Percentiles rank a stretch among this genome's conserved stretches.
phyloP scores from a whole-genome alignment of 805 yeast species.

The Saccharomycopsis oosterbeekiorum region DNA sequence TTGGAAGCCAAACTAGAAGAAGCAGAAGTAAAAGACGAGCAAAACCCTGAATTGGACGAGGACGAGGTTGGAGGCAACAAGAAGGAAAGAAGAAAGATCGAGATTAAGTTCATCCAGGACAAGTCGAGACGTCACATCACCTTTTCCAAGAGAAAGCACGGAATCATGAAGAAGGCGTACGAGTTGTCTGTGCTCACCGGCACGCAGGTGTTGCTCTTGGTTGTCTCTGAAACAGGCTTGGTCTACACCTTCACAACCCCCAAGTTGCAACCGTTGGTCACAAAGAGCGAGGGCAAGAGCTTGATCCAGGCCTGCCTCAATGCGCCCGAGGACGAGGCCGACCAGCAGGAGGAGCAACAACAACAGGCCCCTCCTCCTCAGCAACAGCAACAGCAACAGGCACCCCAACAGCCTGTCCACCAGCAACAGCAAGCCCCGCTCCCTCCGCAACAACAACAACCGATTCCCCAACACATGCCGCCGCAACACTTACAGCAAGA shows the following conservation, averaged over 20 bases:
- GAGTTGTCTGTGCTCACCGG: slow-evolving; percentile 95
- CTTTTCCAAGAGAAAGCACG: slow-evolving; percentile 95
- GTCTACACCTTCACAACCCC: slow-evolving; percentile 99
- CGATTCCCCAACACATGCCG: slow-evolving; percentile 26
- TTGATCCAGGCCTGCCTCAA: slow-evolving; percentile 93
- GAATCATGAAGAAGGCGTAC: slow-evolving; percentile 99
- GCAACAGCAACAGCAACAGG: slow-evolving; percentile 20
- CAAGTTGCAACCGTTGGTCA: slow-evolving; percentile 93
- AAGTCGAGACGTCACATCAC: slow-evolving; percentile 97
- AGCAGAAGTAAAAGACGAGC: slow-evolving; percentile 9
- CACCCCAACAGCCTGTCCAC: slow-evolving; percentile 27
- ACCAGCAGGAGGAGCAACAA: slow-evolving; percentile 48
- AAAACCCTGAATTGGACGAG: slow-evolving; percentile 24
- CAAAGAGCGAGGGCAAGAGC: slow-evolving; percentile 95
- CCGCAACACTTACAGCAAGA: slow-evolving; percentile 25
- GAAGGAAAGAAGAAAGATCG: slow-evolving; percentile 74
- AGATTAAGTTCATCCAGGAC: slow-evolving; percentile 94
- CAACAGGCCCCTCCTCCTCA: slow-evolving; percentile 25
- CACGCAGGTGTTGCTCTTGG: slow-evolving; percentile 88
- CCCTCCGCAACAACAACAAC: slow-evolving; percentile 23
- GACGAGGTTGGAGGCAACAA: slow-evolving; percentile 27
- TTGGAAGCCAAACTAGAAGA: slow-evolving; percentile 11
- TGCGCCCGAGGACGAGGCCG: slow-evolving; percentile 83
- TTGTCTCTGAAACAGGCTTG: slow-evolving; percentile 96
- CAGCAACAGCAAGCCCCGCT: slow-evolving; percentile 22